A percentile compares a stretch with the other conserved stretches of the same genome.
phyloP scores from a whole-genome alignment of 2,329 filamentous ascomycete species.

The Paecilomyces variotii region DNA sequence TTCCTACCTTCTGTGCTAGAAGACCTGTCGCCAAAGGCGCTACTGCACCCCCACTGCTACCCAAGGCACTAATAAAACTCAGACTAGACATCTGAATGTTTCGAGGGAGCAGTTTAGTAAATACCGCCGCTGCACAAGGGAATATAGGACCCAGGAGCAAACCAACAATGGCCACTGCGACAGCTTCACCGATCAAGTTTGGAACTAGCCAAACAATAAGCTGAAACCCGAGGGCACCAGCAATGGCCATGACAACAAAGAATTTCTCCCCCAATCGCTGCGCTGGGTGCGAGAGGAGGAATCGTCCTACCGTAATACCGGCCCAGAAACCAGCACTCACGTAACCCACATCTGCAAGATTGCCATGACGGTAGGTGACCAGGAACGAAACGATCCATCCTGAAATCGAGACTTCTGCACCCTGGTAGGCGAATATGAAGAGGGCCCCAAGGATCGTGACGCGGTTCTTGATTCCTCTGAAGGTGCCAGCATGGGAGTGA shows the following conservation, averaged over 20 bases:
- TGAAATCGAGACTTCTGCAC: slow-evolving; percentile 72
- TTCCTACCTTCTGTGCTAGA: slow-evolving; percentile 39
- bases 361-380: slow-evolving; percentile 61
- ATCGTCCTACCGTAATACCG: slow-evolving; percentile 69
- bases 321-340: slow-evolving; percentile 63
- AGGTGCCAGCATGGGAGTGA: slow-evolving; percentile 23
- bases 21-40: slow-evolving; percentile 43
- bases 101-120: slow-evolving; percentile 23
- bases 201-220: slow-evolving; percentile 72
- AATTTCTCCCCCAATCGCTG: slow-evolving; percentile 61
- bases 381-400: slow-evolving; percentile 85
- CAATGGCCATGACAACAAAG: slow-evolving; percentile 57
- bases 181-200: slow-evolving; percentile 61
- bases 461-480: slow-evolving; percentile 43
- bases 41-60: slow-evolving; percentile 35
- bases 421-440: slow-evolving; percentile 83
- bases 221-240: slow-evolving; percentile 59
- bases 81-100: slow-evolving; percentile 33
- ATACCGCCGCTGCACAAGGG: slow-evolving; percentile 51
- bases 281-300: slow-evolving; percentile 61
- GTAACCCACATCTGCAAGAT: slow-evolving; percentile 66
- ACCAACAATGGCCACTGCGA: slow-evolving; percentile 61
- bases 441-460: slow-evolving; percentile 66
- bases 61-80: slow-evolving; percentile 32
- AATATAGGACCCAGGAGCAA: slow-evolving; percentile 72